Percentiles rank a stretch among this genome's conserved stretches.
Conservation (phyloP, 129 eudicot genomes). For the Artemisia tridentata region DNA sequence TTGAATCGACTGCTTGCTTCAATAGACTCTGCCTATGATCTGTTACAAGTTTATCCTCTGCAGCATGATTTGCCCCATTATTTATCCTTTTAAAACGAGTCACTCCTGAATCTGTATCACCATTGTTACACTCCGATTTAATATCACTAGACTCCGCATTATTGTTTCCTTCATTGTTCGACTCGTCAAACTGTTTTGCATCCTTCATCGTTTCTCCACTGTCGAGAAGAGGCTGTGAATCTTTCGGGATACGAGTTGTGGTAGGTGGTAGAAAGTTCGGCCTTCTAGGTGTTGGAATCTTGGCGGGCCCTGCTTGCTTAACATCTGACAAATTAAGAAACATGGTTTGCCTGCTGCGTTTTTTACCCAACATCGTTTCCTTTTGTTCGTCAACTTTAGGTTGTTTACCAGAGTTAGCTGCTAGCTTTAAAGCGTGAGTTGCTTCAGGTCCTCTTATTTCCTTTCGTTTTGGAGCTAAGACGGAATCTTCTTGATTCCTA, state of each 20-base stretch:
- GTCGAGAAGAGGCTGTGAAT: conserved; percentile 32
- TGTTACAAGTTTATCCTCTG: conserved; percentile 46
- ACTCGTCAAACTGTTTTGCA: conserved; percentile 49
- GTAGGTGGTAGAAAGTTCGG: conserved; percentile 59
- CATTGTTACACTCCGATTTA: conserved; percentile 61
- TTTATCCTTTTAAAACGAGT: conserved; percentile 55
- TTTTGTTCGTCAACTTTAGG: conserved; percentile 79
- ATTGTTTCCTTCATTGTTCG: conserved; percentile 51
- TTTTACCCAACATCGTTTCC: conserved; percentile 85
- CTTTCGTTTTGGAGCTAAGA: conserved; percentile 43
- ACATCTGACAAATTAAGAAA: conserved; percentile 79
- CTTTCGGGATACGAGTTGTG: conserved; percentile 54
- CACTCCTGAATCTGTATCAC: conserved; percentile 50
- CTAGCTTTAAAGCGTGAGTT: conserved; percentile 56
- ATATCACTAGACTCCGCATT: conserved; percentile 60
- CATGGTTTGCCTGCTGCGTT: conserved; percentile 86
- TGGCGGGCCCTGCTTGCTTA: conserved; percentile 66
- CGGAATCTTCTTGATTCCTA: conserved; percentile 47
- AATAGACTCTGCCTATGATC: conserved; percentile 56
- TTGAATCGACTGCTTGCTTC: conserved; percentile 57
- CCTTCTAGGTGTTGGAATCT: conserved; percentile 68
- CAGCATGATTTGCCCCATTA: conserved; percentile 41
- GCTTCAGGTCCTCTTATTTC: conserved; percentile 75
- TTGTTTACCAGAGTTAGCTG: conserved; percentile 60
- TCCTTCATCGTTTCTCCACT: conserved; percentile 65